These are phyloP conservation scores for Knoxdaviesia proteae DNA, from an alignment of 2,329 filamentous ascomycete genomes.

Conservation along the genomic window DNA sequence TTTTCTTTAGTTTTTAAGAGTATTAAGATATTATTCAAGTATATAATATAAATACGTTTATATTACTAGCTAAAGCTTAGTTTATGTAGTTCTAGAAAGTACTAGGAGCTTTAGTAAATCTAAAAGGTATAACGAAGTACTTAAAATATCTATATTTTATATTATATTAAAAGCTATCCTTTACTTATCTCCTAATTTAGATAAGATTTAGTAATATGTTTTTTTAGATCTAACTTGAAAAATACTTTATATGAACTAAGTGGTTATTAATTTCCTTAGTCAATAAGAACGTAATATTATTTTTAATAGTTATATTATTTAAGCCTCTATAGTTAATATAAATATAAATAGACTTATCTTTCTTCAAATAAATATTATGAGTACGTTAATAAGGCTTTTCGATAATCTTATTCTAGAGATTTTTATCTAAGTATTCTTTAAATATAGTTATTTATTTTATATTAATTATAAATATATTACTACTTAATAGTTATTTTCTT, in stretches of 20 bases:
- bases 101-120: conserved; percentile 6
- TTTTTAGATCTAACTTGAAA: conserved; percentile 7
- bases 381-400: conserved; percentile 3
- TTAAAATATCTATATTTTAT: conserved; percentile 13
- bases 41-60: too few species aligned
- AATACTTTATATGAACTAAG: conserved; percentile 1
- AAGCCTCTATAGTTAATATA: conserved; percentile 10
- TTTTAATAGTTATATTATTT: conserved; percentile 11
- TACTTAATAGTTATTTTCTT: conserved; percentile 6
- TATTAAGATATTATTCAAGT: too few species aligned
- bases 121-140: conserved; percentile 13
- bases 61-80: neutral
- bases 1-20: too few species aligned
- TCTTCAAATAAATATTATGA: conserved; percentile 8
- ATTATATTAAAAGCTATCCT: conserved; percentile 13
- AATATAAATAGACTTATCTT: conserved; percentile 6
- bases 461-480: conserved; percentile 6
- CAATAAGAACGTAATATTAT: conserved; percentile 3
- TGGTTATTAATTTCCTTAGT: neutral
- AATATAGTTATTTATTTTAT: conserved; percentile 1
- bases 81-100: conserved; percentile 8
- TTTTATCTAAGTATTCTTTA: conserved; percentile 1
- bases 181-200: conserved; percentile 12
- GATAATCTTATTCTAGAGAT: conserved; percentile 5
- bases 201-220: conserved; percentile 13